phyloP scores from a whole-genome alignment of 2,329 filamentous ascomycete genomes.

The Westerdykella ornata region DNA sequence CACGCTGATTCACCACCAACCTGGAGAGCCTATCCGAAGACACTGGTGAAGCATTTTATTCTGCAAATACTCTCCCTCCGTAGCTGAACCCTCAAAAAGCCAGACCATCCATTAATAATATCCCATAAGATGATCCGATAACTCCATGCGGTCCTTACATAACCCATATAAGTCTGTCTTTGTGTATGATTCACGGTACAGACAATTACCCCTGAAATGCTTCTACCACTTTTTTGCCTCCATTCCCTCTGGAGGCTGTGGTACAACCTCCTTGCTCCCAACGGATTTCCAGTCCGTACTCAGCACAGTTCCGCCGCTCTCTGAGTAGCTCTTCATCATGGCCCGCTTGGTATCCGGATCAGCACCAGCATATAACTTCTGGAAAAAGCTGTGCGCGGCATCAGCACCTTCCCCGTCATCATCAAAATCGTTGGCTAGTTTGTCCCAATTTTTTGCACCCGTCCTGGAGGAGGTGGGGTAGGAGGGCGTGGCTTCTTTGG shows the following conservation, averaged over 20 bases:
- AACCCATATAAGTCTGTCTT: too few species aligned
- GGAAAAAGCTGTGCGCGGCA: constrained; percentile 78
- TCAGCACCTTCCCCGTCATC: constrained; percentile 43
- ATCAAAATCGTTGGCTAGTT: constrained; percentile 51
- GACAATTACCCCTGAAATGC: too few species aligned
- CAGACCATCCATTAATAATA: too few species aligned
- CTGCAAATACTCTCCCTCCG: too few species aligned
- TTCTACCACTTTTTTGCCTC: constrained; percentile 64
- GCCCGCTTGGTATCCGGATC: constrained; percentile 76
- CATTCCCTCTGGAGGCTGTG: constrained; percentile 67
- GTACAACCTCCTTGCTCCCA: constrained; percentile 62
- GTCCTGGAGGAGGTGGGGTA: constrained; percentile 83
- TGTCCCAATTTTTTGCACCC: constrained; percentile 91
- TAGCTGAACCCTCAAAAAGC: too few species aligned
- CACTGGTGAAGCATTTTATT: too few species aligned
- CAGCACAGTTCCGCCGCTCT: constrained; percentile 87
- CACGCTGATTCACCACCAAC: too few species aligned
- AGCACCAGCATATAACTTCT: constrained; percentile 72
- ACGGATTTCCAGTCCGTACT: constrained; percentile 92
- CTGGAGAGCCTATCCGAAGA: too few species aligned
- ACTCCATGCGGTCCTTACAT: too few species aligned
- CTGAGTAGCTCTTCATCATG: constrained; percentile 95
- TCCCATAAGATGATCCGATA: too few species aligned
- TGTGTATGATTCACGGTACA: too few species aligned
- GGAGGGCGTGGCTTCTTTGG: constrained; percentile 40